These are phyloP conservation scores for Paracorniculantispora psalliotae DNA, from an alignment of 2,329 filamentous ascomycete genomes.

Conservation along the genomic window DNA sequence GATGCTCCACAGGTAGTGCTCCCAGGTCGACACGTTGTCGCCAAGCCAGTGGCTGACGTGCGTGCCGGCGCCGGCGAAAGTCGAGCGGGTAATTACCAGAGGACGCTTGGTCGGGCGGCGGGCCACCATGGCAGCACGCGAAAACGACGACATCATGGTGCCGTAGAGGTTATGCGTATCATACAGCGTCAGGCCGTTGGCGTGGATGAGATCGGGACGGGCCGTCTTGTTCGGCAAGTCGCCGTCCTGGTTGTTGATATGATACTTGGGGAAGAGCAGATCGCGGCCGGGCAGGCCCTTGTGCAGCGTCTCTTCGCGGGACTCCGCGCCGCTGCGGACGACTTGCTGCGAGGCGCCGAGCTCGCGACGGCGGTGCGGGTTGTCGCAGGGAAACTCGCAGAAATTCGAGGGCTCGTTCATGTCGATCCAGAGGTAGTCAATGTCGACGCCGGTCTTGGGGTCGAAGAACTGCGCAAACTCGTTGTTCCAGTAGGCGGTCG, in stretches of 20 bases:
- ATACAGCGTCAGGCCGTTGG: slow-evolving; percentile 62
- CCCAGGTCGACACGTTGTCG: slow-evolving; percentile 43
- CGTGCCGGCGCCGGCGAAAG: slow-evolving; percentile 65
- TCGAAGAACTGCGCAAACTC: slow-evolving; percentile 63
- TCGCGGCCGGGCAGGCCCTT: slow-evolving; percentile 19
- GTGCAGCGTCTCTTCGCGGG: slow-evolving; percentile 11
- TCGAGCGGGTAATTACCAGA: slow-evolving; percentile 69
- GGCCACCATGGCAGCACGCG: slow-evolving; percentile 59
- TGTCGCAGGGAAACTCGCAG: slow-evolving; percentile 33
- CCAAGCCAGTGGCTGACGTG: slow-evolving; percentile 60
- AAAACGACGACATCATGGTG: slow-evolving; percentile 66
- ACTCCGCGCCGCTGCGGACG: neutral
- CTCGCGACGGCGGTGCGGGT: slow-evolving; percentile 53
- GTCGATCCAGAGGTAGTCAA: slow-evolving; percentile 74
- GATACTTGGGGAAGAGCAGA: slow-evolving; percentile 19
- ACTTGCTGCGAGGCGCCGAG: neutral
- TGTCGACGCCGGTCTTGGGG: slow-evolving; percentile 59
- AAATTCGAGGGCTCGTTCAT: slow-evolving; percentile 45
- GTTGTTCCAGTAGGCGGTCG: slow-evolving; percentile 62
- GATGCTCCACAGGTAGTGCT: slow-evolving; percentile 54
- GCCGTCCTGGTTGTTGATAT: slow-evolving; percentile 28
- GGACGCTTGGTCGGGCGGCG: slow-evolving; percentile 61
- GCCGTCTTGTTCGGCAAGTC: slow-evolving; percentile 55
- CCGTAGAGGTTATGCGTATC: slow-evolving; percentile 78
- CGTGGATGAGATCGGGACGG: slow-evolving; percentile 62